phyloP scores from a whole-genome alignment of 345 rosid genomes.

The Eucalyptus marginata region DNA sequence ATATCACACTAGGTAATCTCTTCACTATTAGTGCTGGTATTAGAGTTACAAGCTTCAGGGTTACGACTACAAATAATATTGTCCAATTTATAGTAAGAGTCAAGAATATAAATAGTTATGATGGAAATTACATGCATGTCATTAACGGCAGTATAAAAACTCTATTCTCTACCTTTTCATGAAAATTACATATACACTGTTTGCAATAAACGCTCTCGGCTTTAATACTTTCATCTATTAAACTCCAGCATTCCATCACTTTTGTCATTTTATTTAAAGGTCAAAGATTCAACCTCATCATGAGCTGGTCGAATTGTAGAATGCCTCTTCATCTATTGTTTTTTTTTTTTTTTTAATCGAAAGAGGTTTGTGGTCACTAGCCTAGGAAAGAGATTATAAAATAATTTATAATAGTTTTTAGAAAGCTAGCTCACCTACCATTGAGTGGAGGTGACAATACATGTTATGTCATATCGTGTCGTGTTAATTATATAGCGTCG shows the following conservation, averaged over 20 bases:
- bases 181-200: not conserved
- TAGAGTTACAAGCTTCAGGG: not conserved
- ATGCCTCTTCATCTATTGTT: not conserved
- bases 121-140: not conserved
- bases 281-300: not conserved
- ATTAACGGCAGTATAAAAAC: not conserved
- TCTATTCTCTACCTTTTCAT: not conserved
- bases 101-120: not conserved
- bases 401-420: not conserved
- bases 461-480: not conserved
- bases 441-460: not conserved
- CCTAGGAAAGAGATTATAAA: not conserved
- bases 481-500: not conserved
- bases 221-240: not conserved
- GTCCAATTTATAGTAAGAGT: not conserved
- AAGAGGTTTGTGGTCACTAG: not conserved
- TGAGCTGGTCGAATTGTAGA: not conserved
- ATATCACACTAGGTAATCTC: not conserved
- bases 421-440: not conserved
- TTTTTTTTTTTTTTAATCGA: not conserved
- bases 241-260: not conserved
- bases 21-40: not conserved
- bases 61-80: not conserved
- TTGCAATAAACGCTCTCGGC: not conserved
- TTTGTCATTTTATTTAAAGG: not conserved